Percentiles rank a stretch among this genome's conserved stretches.
Conservation (phyloP, 1,284 basidiomycete species). For the Polyporus tsugae region DNA sequence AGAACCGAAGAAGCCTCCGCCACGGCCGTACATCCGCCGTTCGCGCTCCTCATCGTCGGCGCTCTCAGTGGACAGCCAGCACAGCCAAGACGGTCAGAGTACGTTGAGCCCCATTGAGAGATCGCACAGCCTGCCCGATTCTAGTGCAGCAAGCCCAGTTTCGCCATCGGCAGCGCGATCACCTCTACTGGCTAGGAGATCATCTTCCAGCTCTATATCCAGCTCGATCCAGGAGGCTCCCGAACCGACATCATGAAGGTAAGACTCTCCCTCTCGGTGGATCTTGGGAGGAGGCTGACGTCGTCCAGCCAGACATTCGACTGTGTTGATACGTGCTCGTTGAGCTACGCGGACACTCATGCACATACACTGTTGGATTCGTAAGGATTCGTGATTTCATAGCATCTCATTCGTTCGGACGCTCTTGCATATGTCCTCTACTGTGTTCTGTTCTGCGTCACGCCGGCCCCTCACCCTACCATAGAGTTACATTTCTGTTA, state of each 20-base stretch:
- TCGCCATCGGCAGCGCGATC: constrained; percentile 25
- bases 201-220: constrained; percentile 30
- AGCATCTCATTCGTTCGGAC: constrained; percentile 9
- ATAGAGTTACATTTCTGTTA: constrained; percentile 16
- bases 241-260: constrained; percentile 24
- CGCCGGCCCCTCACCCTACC: constrained; percentile 9
- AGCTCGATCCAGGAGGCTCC: constrained; percentile 31
- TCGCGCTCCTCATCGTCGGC: constrained; percentile 59
- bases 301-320: not conserved
- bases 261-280: not conserved
- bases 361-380: constrained; percentile 18
- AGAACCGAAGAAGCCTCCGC: constrained; percentile 50
- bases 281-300: not conserved
- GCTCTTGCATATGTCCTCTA: constrained; percentile 27
- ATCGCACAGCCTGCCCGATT: constrained; percentile 25
- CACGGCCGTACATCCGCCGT: constrained; percentile 65
- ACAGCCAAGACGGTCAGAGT: constrained; percentile 30
- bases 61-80: constrained; percentile 34
- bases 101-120: constrained; percentile 25
- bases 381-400: constrained; percentile 10
- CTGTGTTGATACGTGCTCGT: constrained; percentile 5
- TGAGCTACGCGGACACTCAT: constrained; percentile 8
- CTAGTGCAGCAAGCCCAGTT: constrained; percentile 27
- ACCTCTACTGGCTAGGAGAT: constrained; percentile 31
- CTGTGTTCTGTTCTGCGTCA: constrained; percentile 13